Evolutionary conservation across 1,284 basidiomycete genomes (phyloP), one percentile per base, ranked within the genome.

Genomic region (Trametes sp.): DNA sequence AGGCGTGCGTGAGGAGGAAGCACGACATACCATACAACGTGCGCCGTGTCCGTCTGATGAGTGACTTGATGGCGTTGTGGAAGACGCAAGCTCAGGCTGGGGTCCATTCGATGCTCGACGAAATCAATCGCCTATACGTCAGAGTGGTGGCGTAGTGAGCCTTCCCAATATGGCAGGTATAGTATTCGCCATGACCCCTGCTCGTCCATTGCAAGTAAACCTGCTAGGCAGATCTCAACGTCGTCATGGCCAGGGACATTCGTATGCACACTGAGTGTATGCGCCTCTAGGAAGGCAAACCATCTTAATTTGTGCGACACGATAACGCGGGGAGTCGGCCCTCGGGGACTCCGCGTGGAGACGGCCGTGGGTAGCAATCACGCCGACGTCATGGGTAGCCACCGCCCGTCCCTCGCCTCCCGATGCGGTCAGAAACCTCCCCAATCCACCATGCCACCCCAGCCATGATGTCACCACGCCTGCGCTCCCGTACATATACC

Each of bases 391-490:
- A 59, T 49, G 28, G 28, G 29, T n/a, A 49, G 28, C 48, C 28
- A 28, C 38, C 10, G 19, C n/a, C 46, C 26, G 35, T 38, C 33
- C 33, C 50, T 36, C 33, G n/a, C 50, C 38, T 36, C 49, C 31
- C 31, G 7, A 41, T 42, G 35, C 57, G 24, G 50, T 31, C 42
- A 53, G 11, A 7, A 23, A 2, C 57, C 57, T 52, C 24, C 57
- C 57, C 10, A 0, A n/a, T 51, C 45, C 45, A 24, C 31, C 57
- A 31, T 10, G 19, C 14, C 16, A 19, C 28, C 11, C 19, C 16
- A 10, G 23, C n/a, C n/a, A 59, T 59, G 57, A 59, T 59, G 57
- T 59, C 57, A 59, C 57, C 41, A 4, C 19, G 26, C 29, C 28
- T 24, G 19, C 19, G 24, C 50, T n/a, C 3, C 1, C 29, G 5